Base-by-base conservation (phyloP, 1,139 yeast species). In the Pneumocystis jirovecii region DNA sequence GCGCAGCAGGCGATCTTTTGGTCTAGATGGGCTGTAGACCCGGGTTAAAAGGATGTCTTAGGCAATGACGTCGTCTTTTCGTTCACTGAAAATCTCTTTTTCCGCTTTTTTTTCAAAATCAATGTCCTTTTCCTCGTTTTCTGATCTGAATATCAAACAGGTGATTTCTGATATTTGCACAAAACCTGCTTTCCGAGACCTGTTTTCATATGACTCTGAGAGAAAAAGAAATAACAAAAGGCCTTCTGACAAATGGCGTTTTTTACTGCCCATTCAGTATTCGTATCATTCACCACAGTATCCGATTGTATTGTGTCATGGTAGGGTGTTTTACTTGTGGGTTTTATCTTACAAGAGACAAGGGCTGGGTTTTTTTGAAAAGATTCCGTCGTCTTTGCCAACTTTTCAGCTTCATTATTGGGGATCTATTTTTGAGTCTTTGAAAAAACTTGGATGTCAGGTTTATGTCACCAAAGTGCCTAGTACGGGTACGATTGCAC, bases 391-490 rank as follows among this genome's bases (percentile, higher is more conserved):
- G 29, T 64, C 65, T n/a, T 40, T 65, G 40, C 67, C 67, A 8
- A 35, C 60, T 4, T 64, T 66, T 21, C 68, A 66, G 19, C 25
- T 65, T 15, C 68, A 64, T 39, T 87, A 87, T 71, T 87, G 95
- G 93, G 78, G 80, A 66, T 93, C 93, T 0, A 82, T 87, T 10
- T 81, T 81, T 69, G 80, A 80, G 34, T 82, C 83, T 0, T 73
- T 87, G 39, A 80, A 79, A 61, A 71, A 74, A 0, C 75, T 81
- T 31, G 93, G 93, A 0, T 80, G 86, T 61, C 81, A 80, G 0
- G 89, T 86, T 0, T 74, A 85, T 63, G 83, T 84, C 0, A 89
- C 90, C 1, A 82, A 79, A 71, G 95, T 87, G 0, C 90, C 95
- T 0, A 84, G 91, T 0, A 86, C 86, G 75, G 91, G 87, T 0